Percentiles rank a stretch among this genome's conserved stretches.
These are phyloP conservation scores for Cladosporium halotolerans DNA, from an alignment of 2,329 filamentous ascomycete species.

Conservation along the genomic window DNA sequence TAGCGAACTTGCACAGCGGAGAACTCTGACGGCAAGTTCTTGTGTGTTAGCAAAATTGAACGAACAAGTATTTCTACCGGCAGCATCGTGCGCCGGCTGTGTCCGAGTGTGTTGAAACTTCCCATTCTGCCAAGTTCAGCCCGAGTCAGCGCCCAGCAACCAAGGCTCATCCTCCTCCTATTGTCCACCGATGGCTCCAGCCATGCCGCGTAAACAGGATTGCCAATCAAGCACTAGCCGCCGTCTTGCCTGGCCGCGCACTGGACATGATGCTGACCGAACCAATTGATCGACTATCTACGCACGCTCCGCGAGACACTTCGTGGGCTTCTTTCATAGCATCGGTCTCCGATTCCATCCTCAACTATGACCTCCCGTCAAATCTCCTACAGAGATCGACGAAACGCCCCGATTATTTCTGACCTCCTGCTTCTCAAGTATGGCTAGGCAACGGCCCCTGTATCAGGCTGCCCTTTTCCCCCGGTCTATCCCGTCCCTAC, in stretches of 20 bases:
- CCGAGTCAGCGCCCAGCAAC: slow-evolving; percentile 5
- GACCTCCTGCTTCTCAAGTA: background rate
- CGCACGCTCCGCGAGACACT: background rate
- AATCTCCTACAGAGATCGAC: background rate
- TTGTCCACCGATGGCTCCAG: background rate
- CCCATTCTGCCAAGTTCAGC: background rate
- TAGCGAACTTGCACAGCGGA: background rate
- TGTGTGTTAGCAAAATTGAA: background rate
- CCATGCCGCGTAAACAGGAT: background rate
- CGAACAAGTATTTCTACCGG: background rate
- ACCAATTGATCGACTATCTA: background rate
- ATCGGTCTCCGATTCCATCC: background rate
- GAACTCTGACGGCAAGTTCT: background rate
- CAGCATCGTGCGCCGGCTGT: background rate
- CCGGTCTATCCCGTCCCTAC: background rate
- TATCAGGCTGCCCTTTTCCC: background rate
- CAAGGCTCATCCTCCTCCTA: background rate
- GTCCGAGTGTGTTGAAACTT: background rate
- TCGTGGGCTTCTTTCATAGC: background rate
- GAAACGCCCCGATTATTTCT: background rate
- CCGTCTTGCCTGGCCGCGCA: background rate
- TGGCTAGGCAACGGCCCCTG: slow-evolving; percentile 5
- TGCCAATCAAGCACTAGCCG: background rate
- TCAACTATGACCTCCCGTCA: background rate
- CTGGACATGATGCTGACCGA: background rate